Percentiles rank a stretch among this genome's conserved stretches.
These are phyloP conservation scores for Hypoxylon intermedium DNA, from an alignment of 495 filamentous ascomycete genomes.

Conservation along the genomic window DNA sequence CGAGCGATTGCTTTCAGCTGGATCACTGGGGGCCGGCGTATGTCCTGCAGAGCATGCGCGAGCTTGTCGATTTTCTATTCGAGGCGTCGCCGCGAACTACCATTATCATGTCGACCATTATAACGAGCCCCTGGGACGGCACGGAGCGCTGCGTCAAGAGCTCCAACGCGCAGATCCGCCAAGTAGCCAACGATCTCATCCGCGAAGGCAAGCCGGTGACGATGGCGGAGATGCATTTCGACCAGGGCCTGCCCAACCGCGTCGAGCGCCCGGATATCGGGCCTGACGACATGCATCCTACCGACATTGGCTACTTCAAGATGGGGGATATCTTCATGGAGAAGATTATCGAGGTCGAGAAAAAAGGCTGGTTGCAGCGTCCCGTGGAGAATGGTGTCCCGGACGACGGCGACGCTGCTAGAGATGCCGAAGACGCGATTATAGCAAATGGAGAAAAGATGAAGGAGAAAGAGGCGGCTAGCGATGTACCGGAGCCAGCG, in stretches of 20 bases:
- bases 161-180: constrained; percentile 43
- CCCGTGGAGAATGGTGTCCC: constrained; percentile 47
- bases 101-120: constrained; percentile 39
- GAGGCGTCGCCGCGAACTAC: constrained; percentile 40
- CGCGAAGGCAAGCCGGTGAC: constrained; percentile 44
- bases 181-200: constrained; percentile 48
- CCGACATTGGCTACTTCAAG: constrained; percentile 53
- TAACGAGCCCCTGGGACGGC: constrained; percentile 39
- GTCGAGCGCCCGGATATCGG: constrained; percentile 39
- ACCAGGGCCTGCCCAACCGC: constrained; percentile 40
- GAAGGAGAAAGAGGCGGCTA: constrained; percentile 19
- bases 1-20: constrained; percentile 42
- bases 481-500: constrained; percentile 2
- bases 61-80: constrained; percentile 40
- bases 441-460: constrained; percentile 25
- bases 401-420: constrained; percentile 40
- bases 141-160: constrained; percentile 45
- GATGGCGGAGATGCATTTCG: constrained; percentile 38
- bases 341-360: constrained; percentile 46
- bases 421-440: constrained; percentile 37
- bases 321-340: constrained; percentile 56
- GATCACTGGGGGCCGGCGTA: constrained; percentile 40
- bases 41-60: constrained; percentile 38
- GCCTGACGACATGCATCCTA: constrained; percentile 48
- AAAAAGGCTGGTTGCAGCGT: constrained; percentile 45